Base-by-base conservation (phyloP, 2,329 filamentous ascomycete genomes). In the Didymella lethalis region DNA sequence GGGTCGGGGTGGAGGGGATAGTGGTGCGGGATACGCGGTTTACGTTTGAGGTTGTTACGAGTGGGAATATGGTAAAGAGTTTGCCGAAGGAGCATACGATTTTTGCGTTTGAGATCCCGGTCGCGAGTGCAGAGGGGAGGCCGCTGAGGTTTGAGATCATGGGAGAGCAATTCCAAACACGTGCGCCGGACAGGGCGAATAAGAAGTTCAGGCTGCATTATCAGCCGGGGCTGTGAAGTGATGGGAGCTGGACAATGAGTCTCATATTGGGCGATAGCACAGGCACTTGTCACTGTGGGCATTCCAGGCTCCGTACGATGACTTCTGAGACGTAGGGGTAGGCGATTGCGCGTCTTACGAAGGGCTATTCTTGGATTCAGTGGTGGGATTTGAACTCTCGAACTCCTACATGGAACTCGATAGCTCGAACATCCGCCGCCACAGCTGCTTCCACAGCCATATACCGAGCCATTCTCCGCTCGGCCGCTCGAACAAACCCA, bases 121-220 rank as follows among this genome's bases (percentile, higher is more conserved):
- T 83, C 16, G 71, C 68, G 7, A 62, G 11, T 28, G 26, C 64
- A 8, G 67, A 59, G 38, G 65, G 54, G 34, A 81, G 79, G 61
- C 79, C 80, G 18, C 82, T 97, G 70, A 84, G 88, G 0, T 95
- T 97, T 69, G 94, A 98, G 75, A 81, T 98, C 1, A 85, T 94
- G 64, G 95, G 95, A 2, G 90, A 92, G 68, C 92, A 96, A 73
- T 93, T 98, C 71, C 87, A 92, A 82, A 87, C 89, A 65, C 85
- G 93, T 11, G 88, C 94, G 2, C 88, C 90, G 16, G 94, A 98
- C 74, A 83, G 95, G 23, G 92, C 93, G 48, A 96, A 90, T 69
- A 92, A 88, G 79, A 98, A 97, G 80, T 96, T 96, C 79, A 97
- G 95, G 79, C 84, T 86, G 73, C 93, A 94, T 74, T 92, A 91